Base-by-base conservation (phyloP, 208 protist genomes). In the Wallacemonas sp. region DNA sequence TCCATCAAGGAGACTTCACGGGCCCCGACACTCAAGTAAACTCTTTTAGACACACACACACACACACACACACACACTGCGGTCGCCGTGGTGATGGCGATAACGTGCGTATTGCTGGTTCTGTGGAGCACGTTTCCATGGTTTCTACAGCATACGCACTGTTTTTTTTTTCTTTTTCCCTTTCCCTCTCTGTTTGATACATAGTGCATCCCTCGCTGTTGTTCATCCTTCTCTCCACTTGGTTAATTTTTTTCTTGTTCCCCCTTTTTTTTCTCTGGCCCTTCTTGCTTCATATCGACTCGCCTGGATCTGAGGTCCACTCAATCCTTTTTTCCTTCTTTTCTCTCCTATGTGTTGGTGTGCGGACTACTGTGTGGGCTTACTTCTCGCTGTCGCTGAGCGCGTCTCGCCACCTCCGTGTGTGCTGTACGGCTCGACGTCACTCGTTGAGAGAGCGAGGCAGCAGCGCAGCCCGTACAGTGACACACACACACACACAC, bases 311-410 rank as follows among this genome's bases (percentile, higher is more conserved):
- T n/a, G n/a, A n/a, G n/a, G n/a, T n/a, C n/a, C 44, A 49, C 20
- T 49, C 44, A 61, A 28, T 23, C 22, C n/a, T 55, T 67, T 72
- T 45, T 72, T 46, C 42, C 23, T 46, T 72, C 67, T 45, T 74
- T 0, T 0, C 38, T 16, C 65, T 22, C 28, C 42, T 36, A 8
- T 25, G 29, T 41, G 10, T 41, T 16, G 36, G 7, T 7, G 36
- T 16, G 36, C n/a, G n/a, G n/a, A n/a, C n/a, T n/a, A n/a, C n/a
- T n/a, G n/a, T 22, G 7, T 52, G 7, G 46, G 7, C 23, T 7
- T 52, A 23, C n/a, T n/a, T n/a, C n/a, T n/a, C n/a, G n/a, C n/a
- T n/a, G n/a, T n/a, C n/a, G n/a, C n/a, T n/a, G n/a, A n/a, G n/a
- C n/a, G n/a, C n/a, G n/a, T n/a, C n/a, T n/a, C n/a, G n/a, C n/a